Evolutionary conservation across 352 stramenopile genomes (phyloP), one percentile per base, ranked within the genome.

Genomic region (Phytopythium sindhum): DNA sequence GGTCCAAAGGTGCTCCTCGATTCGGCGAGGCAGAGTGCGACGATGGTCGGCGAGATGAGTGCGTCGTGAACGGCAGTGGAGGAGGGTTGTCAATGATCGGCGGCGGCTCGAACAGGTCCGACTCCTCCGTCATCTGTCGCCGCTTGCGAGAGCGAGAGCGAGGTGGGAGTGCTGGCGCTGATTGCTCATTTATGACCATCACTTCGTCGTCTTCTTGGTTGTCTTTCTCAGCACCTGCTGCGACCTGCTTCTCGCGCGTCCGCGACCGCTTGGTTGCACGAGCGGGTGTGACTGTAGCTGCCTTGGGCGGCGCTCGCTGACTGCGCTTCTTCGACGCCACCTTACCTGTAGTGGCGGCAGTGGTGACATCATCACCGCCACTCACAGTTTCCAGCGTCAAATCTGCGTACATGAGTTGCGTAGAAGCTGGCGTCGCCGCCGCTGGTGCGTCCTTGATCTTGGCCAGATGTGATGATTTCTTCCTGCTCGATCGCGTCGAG

Each of bases 31-130:
- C 42, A 1, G 48, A 56, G 17, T 52, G 66, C 33, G 8, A 4
- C 26, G 41, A 45, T 35, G n/a, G 21, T 19, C 9, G 59, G 9
- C 14, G 65, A 15, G 61, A 48, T 47, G 57, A 72, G 0, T 37
- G 19, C 2, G 26, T 70, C 5, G 72, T 75, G 41, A 80, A 80
- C 5, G 73, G 70, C 28, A 80, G 64, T 14, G 70, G 73, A 3
- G 69, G 70, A 9, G 75, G 24, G 37, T 80, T 63, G 14, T 64
- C 67, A 24, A 75, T 78, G 35, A 76, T 68, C 21, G 58, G 37
- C 1, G 67, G 60, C 29, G 53, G 29, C 33, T 48, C 53, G 0
- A 48, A 2, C 53, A 14, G 14, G 17, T 28, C 53, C n/a, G 53
- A 14, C 6, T 45, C 33, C 35, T 33, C 53, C 6, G 53, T 21